Base-by-base conservation (phyloP, 2,329 filamentous ascomycete genomes). In the Lachnum nothofagi region DNA sequence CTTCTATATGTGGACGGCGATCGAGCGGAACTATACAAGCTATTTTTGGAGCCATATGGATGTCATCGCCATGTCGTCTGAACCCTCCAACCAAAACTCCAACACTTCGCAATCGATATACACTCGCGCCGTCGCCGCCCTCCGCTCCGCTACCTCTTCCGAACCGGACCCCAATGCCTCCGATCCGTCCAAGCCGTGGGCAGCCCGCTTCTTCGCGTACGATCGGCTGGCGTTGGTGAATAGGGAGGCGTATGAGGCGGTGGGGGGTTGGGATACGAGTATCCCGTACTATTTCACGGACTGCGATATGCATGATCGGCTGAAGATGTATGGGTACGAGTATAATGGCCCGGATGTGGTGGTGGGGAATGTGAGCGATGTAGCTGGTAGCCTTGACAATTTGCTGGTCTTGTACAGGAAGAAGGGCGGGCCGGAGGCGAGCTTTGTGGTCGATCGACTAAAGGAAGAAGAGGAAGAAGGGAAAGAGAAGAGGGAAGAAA, bases 31-130 rank as follows among this genome's bases (percentile, higher is more conserved):
- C 4, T 78, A 73, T 70, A 64, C 66, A 0, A 69, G 72, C 56
- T 80, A 77, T 60, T 80, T 76, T 59, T 80, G 75, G 74, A 71
- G 67, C n/a, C 77, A 79, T 60, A 77, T 77, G 71, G 77, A 80
- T 54, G 70, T 79, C 7, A 67, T 74, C 0, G 70, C 70, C 1
- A 57, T 75, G 1, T 66, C 70, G 0, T 71, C 69, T 49, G 74
- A 77, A 46, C 47, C 12, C 19, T n/a, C n/a, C n/a, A n/a, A n/a
- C n/a, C n/a, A n/a, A n/a, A n/a, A n/a, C n/a, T n/a, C n/a, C n/a
- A 49, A 10, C 42, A 19, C 22, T 19, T 12, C 9, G n/a, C n/a
- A n/a, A n/a, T 58, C 58, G 3, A 5, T 63, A 9, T 63, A 63
- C 34, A 40, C 34, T 7, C 46, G 55, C 34, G 55, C 54, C 24